phyloP scores from a whole-genome alignment of 1,284 basidiomycete genomes.

The Ganoderma lingzhi region DNA sequence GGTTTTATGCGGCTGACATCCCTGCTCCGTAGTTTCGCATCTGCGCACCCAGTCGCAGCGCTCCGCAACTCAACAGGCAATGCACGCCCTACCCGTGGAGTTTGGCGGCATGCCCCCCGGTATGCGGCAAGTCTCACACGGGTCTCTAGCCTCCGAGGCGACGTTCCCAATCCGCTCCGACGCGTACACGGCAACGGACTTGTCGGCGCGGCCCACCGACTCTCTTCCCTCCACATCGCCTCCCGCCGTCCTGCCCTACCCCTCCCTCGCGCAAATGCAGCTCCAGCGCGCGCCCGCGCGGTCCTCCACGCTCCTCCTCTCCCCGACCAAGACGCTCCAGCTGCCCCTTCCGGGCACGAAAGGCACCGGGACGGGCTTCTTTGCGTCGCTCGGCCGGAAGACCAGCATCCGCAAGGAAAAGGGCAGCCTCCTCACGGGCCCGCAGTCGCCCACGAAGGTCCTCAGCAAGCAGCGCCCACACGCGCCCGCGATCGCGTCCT shows the following conservation, averaged over 20 bases:
- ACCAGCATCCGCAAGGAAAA: slow-evolving; percentile 60
- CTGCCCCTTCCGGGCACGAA: slow-evolving; percentile 41
- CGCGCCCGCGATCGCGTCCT: slow-evolving; percentile 36
- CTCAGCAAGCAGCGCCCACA: slow-evolving; percentile 54
- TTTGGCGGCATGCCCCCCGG: slow-evolving; percentile 45
- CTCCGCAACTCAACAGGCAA: slow-evolving; percentile 23
- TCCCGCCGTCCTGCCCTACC: slow-evolving; percentile 79
- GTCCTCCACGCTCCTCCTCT: slow-evolving; percentile 40
- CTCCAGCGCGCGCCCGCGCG: slow-evolving; percentile 36
- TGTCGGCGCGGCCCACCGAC: slow-evolving; percentile 57
- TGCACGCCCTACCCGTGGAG: slow-evolving; percentile 30
- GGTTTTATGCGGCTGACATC: not conserved
- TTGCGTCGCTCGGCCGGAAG: slow-evolving; percentile 78
- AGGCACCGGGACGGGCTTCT: slow-evolving; percentile 65
- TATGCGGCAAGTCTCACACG: slow-evolving; percentile 70
- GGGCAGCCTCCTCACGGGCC: slow-evolving; percentile 30
- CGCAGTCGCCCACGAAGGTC: slow-evolving; percentile 46
- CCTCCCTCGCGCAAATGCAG: slow-evolving; percentile 54
- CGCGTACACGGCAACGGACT: slow-evolving; percentile 78
- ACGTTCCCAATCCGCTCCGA: slow-evolving; percentile 83
- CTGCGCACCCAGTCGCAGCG: slow-evolving; percentile 25
- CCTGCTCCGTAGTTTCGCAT: slow-evolving; percentile 14
- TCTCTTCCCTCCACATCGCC: slow-evolving; percentile 59
- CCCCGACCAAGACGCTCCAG: slow-evolving; percentile 45
- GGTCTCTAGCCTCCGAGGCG: slow-evolving; percentile 75